Percentiles rank a stretch among this genome's conserved stretches.
phyloP scores from a whole-genome alignment of 495 filamentous ascomycete genomes.

The Neurospora pannonica region DNA sequence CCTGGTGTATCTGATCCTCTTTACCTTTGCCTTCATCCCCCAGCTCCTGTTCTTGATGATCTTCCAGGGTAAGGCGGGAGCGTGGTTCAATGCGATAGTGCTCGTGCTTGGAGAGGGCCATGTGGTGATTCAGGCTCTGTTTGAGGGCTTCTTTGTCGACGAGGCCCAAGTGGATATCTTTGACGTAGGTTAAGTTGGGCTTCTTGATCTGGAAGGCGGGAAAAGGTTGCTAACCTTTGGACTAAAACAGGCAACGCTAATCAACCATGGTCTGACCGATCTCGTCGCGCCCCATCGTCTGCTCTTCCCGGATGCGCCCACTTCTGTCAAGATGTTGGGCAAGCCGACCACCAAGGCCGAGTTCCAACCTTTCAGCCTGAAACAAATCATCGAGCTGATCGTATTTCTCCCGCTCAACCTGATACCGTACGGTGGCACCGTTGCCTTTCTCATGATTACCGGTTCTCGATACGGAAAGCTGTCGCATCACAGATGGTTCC shows the following conservation, averaged over 20 bases:
- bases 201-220: constrained; percentile 11
- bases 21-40: constrained; percentile 80
- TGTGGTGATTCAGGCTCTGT: constrained; percentile 66
- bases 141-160: constrained; percentile 73
- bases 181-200: constrained; percentile 53
- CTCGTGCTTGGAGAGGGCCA: constrained; percentile 76
- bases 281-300: constrained; percentile 65
- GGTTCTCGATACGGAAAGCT: constrained; percentile 49
- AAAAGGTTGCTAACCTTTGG: not conserved
- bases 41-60: constrained; percentile 73
- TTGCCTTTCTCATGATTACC: constrained; percentile 66
- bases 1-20: constrained; percentile 63
- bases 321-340: constrained; percentile 62
- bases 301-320: constrained; percentile 50
- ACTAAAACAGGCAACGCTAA: constrained; percentile 31
- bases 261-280: constrained; percentile 39
- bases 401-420: constrained; percentile 80
- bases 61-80: constrained; percentile 69
- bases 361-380: constrained; percentile 59
- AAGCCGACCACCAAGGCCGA: constrained; percentile 58
- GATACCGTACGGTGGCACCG: constrained; percentile 74
- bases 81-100: constrained; percentile 63
- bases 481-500: constrained; percentile 65
- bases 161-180: constrained; percentile 86
- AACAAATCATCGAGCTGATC: constrained; percentile 71